Base-by-base conservation (phyloP, 2,329 filamentous ascomycete genomes). In the Pseudocercospora fijiensis region DNA sequence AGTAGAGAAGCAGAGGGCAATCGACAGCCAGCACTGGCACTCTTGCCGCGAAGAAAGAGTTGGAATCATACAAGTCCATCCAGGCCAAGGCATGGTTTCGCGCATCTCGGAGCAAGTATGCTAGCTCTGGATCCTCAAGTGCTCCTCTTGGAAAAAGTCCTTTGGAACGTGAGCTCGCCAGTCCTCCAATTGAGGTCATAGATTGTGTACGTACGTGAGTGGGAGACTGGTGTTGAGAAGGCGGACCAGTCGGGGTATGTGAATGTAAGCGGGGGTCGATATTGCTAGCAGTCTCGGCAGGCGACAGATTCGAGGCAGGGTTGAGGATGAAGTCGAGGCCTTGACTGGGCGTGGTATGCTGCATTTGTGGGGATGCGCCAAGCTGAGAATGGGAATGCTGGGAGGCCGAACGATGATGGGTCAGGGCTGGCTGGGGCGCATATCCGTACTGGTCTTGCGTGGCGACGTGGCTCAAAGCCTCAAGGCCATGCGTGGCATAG, bases 321-420 rank as follows among this genome's bases (percentile, higher is more conserved):
- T 85, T 85, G 22, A 87, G 76, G 57, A 87, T 79, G 66, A 85
- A 85, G 71, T 85, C 82, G 62, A 87, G 78, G 69, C 83, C 83
- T 51, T 60, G 61, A 24, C 55, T 58, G 16, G 65, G 63, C 16
- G 67, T 63, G 18, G 64, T 53, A 55, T 67, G 61, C 18, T 56
- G 56, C 11, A 69, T 69, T 28, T 71, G 71, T 8, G 72, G 69
- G 4, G 70, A 68, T 28, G 63, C 67, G 18, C 24, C 11, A 3
- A 45, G 3, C 22, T 47, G 59, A 5, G 64, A 61, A 18, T 62
- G 62, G n/a, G 65, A 61, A 24, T 63, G 66, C 30, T 69, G 63
- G 11, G 75, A 73, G 53, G 78, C 71, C 13, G 71, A 61, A 30
- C 64, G 51, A 47, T 69, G 74, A 57, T 71, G 74, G 22, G 18